Conservation (phyloP, 192 early-diverging fungal species). For the Paraglomus occultum region DNA sequence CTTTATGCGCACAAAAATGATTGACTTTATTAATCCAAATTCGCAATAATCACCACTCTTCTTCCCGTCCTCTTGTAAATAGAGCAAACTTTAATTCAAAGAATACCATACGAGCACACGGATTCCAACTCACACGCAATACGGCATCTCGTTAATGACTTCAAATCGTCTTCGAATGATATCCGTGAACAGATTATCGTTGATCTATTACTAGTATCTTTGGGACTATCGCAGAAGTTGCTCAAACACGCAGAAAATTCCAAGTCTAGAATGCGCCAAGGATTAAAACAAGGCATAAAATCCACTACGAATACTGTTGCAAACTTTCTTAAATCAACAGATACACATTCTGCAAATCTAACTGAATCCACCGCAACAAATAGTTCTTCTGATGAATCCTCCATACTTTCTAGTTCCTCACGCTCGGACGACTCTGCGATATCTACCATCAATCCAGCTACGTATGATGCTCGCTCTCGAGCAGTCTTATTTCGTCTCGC, state of each 20-base stretch:
- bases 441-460: conserved; percentile 28
- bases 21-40: no score
- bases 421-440: no score
- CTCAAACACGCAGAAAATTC: background rate
- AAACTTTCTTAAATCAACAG: conserved; percentile 5
- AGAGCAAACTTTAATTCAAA: conserved; percentile 12
- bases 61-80: background rate
- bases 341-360: background rate
- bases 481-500: conserved; percentile 44
- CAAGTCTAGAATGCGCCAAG: no score
- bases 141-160: background rate
- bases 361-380: background rate
- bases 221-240: conserved; percentile 5
- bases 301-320: background rate
- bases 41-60: background rate
- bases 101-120: background rate
- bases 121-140: background rate
- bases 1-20: no score
- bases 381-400: background rate
- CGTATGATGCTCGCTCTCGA: conserved; percentile 54
- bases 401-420: no score
- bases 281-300: background rate
- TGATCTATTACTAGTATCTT: conserved; percentile 16
- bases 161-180: conserved; percentile 9
- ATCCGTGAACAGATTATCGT: conserved; percentile 18